Evolutionary conservation across 2,329 filamentous ascomycete species (phyloP).

Genomic region (Diaporthe aspalathi): DNA sequence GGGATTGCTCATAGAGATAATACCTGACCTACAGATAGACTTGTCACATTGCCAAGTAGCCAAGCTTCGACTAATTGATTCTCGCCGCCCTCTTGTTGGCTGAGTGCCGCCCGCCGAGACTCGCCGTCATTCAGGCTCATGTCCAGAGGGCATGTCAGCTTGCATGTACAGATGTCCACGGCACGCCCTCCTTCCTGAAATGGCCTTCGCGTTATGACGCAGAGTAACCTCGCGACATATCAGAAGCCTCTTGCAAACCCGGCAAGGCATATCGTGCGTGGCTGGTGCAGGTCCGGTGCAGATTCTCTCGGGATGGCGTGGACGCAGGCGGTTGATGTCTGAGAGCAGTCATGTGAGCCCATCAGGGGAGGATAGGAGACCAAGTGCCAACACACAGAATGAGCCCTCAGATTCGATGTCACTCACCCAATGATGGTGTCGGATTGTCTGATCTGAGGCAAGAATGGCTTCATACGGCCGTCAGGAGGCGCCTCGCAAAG

Average conservation of each 20-base stretch:
- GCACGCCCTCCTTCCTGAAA: constrained; percentile 17
- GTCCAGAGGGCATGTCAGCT: constrained; percentile 3
- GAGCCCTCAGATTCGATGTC: background rate
- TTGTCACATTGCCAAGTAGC: constrained; percentile 25
- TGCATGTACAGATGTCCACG: background rate
- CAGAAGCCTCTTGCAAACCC: constrained; percentile 16
- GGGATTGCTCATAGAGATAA: background rate
- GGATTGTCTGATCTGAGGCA: constrained; percentile 19
- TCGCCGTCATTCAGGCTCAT: constrained; percentile 17
- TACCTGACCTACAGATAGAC: constrained; percentile 1
- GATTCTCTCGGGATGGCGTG: constrained; percentile 3
- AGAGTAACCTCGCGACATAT: constrained; percentile 24
- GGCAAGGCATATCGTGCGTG: background rate
- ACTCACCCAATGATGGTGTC: constrained; percentile 1
- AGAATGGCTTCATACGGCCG: constrained; percentile 6
- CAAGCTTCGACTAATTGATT: constrained; percentile 13
- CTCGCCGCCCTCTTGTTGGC: background rate
- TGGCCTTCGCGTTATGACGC: constrained; percentile 1
- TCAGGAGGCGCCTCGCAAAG: background rate
- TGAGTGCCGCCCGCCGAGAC: constrained; percentile 6
- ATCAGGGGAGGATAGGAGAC: background rate
- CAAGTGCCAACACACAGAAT: background rate
- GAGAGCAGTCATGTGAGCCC: constrained; percentile 15
- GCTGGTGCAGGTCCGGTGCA: constrained; percentile 3
- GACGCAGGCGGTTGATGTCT: constrained; percentile 2